Conservation (phyloP, 2,329 filamentous ascomycete species). For the Lasiodiplodia hormozganensis region DNA sequence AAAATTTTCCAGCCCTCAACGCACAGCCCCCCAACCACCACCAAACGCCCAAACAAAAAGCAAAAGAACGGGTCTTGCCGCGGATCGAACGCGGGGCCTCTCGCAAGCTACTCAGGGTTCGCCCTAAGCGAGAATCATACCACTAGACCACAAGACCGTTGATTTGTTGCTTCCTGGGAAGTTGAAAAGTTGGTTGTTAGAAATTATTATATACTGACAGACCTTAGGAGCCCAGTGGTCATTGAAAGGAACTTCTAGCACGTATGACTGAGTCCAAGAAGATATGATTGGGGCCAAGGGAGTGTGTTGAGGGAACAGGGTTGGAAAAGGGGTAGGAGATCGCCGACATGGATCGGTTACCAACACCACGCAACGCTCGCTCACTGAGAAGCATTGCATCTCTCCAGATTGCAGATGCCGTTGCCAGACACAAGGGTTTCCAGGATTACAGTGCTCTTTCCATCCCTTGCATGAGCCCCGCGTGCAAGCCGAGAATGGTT, state of each 20-base stretch:
- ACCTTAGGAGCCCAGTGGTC: neutral
- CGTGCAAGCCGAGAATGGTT: neutral
- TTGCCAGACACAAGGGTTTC: neutral
- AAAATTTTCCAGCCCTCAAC: too few species aligned
- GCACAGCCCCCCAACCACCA: too few species aligned
- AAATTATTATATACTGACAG: neutral
- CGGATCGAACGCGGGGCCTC: slow-evolving; percentile 23
- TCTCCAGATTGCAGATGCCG: too few species aligned
- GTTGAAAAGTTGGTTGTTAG: neutral
- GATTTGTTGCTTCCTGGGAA: neutral
- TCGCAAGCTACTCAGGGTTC: slow-evolving; percentile 17
- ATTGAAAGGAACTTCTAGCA: too few species aligned
- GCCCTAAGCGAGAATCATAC: slow-evolving; percentile 24
- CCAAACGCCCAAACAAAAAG: neutral
- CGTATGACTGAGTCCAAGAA: too few species aligned
- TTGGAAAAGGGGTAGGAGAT: too few species aligned
- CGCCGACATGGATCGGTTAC: too few species aligned
- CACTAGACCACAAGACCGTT: slow-evolving; percentile 28
- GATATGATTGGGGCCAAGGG: too few species aligned
- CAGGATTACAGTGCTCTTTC: neutral
- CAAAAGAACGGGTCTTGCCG: slow-evolving; percentile 22
- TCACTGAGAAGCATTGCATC: too few species aligned
- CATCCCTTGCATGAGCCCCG: neutral
- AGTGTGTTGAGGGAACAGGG: too few species aligned
- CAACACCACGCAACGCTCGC: too few species aligned